Base-by-base conservation (phyloP, 2,329 filamentous ascomycete genomes). In the Fusarium sp. region DNA sequence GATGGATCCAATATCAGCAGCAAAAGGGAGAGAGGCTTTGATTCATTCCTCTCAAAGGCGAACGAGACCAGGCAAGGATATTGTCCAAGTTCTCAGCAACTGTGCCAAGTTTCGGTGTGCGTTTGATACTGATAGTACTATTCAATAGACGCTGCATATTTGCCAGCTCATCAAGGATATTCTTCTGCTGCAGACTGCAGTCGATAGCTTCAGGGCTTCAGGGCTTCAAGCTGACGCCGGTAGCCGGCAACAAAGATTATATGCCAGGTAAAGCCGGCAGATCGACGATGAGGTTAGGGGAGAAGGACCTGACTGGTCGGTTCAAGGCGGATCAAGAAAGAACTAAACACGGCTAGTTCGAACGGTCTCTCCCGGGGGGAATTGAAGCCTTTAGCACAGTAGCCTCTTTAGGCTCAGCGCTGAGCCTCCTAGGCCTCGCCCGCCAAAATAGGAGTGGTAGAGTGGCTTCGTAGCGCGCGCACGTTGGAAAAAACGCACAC, bases 251-350 rank as follows among this genome's bases (percentile, higher is more conserved):
- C 48, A 50, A 42, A 45, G 17, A 44, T n/a, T n/a, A n/a, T 21
- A 12, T 43, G 39, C 44, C 39, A 47, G 51, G 32, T 47, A 50
- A 66, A 32, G 32, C 45, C 65, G 65, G 65, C 53, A 69, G 66
- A 68, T 68, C 66, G 61, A 67, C 65, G 66, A 69, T 68, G 66
- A 55, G 49, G 46, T 65, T 47, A 47, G 46, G 55, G 28, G 47
- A 58, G 11, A 48, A 68, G 32, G 23, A 53, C 56, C 15, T 62
- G 23, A 68, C 65, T 62, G 49, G 61, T 28, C 45, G 42, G 34
- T 28, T 32, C 30, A 30, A n/a, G 45, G 46, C 36, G 48, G 53
- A 54, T 66, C 65, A 54, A 54, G 36, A 17, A 68, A 40, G 30
- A 47, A 42, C 65, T 66, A 68, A 55, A 21, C 24, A 62, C 15